These are phyloP conservation scores for Phytomonas francai DNA, from an alignment of 208 protist species.

Conservation along the genomic window DNA sequence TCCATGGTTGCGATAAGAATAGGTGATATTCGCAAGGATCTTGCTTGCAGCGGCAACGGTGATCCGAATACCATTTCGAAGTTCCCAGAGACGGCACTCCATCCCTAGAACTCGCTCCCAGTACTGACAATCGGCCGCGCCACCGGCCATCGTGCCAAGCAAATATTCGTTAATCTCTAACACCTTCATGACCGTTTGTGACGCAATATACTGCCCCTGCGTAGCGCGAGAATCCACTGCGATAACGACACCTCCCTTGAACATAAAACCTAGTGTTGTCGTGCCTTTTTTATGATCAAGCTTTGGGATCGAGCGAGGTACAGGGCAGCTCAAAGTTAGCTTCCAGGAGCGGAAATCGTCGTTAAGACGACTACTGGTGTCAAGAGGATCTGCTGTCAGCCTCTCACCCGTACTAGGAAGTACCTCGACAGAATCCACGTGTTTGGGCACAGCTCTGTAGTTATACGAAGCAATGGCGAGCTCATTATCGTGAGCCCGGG, in stretches of 20 bases:
- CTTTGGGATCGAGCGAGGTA: slow-evolving; percentile 78
- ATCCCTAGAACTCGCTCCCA: slow-evolving; percentile 98
- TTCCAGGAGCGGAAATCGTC: slow-evolving; percentile 62
- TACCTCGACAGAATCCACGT: neutral
- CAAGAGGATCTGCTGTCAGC: slow-evolving; percentile 68
- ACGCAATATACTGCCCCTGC: slow-evolving; percentile 98
- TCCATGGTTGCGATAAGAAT: slow-evolving; percentile 96
- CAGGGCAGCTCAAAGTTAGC: slow-evolving; percentile 63
- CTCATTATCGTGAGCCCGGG: neutral
- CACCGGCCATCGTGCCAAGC: slow-evolving; percentile 99
- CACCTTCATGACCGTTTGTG: slow-evolving; percentile 99
- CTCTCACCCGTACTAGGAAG: slow-evolving; percentile 23
- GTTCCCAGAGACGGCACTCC: slow-evolving; percentile 91
- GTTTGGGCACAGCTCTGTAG: slow-evolving; percentile 5
- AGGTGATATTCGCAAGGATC: slow-evolving; percentile 99
- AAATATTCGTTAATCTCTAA: slow-evolving; percentile 99
- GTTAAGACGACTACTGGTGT: slow-evolving; percentile 51
- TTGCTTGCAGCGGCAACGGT: slow-evolving; percentile 98
- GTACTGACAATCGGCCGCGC: slow-evolving; percentile 99
- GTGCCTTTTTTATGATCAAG: slow-evolving; percentile 94
- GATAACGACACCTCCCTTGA: slow-evolving; percentile 97
- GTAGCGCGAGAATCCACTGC: slow-evolving; percentile 99
- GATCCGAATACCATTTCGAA: slow-evolving; percentile 96
- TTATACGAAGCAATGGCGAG: slow-evolving; percentile 16
- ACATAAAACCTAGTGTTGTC: slow-evolving; percentile 98